phyloP scores from a whole-genome alignment of 345 rosid genomes.

The Nasturtium officinale region DNA sequence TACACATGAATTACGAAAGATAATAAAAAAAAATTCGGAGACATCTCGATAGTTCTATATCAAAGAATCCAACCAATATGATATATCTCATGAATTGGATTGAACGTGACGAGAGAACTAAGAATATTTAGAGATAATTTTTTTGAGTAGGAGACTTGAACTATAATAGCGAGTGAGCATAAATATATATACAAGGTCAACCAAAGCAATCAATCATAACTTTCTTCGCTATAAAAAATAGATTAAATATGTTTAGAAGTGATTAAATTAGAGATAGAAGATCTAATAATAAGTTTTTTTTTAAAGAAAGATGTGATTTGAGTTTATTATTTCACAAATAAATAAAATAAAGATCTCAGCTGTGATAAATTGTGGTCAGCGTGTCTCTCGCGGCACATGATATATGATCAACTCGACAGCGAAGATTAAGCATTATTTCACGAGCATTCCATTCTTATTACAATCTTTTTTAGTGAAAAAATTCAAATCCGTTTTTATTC shows the following conservation, averaged over 20 bases:
- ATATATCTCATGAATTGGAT: conserved; percentile 34
- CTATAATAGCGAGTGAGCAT: conserved; percentile 1
- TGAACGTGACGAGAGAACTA: conserved; percentile 35
- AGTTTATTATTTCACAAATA: neutral
- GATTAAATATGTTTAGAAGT: neutral
- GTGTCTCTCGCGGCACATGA: conserved; percentile 47
- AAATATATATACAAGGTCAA: conserved; percentile 25
- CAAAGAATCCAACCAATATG: conserved; percentile 26
- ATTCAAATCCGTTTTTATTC: conserved; percentile 29
- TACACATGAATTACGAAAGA: conserved; percentile 1
- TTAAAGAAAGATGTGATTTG: conserved; percentile 19
- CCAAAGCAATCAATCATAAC: conserved; percentile 25
- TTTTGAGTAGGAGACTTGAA: conserved; percentile 17
- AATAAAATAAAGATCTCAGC: conserved; percentile 29
- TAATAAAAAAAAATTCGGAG: conserved; percentile 2
- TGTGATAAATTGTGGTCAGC: conserved; percentile 46
- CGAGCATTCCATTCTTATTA: conserved; percentile 33
- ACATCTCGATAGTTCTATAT: neutral
- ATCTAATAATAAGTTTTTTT: conserved; percentile 24
- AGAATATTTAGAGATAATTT: conserved; percentile 23
- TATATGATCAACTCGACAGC: conserved; percentile 40
- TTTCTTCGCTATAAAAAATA: neutral
- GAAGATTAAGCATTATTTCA: conserved; percentile 42
- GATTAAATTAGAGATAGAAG: conserved; percentile 12
- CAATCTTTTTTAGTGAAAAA: neutral